A percentile compares a stretch with the other conserved stretches of the same genome.
These are phyloP conservation scores for Alternaria triticimaculans DNA, from an alignment of 2,329 filamentous ascomycete genomes.

Conservation along the genomic window DNA sequence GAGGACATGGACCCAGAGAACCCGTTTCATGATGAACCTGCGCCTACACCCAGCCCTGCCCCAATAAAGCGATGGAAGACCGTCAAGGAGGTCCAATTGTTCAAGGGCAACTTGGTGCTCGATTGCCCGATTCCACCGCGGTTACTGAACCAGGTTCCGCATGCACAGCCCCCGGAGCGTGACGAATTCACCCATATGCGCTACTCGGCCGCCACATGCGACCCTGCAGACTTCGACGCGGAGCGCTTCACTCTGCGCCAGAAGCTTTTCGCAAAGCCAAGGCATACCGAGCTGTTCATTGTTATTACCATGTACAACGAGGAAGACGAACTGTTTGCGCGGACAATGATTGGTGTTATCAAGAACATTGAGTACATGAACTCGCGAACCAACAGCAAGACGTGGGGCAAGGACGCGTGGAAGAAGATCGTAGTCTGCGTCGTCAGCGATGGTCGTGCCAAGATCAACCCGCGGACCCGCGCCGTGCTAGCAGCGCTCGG, in stretches of 20 bases:
- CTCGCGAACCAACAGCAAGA: constrained; percentile 88
- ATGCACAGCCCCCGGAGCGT: constrained; percentile 79
- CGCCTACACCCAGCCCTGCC: constrained; percentile 61
- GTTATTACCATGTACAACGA: constrained; percentile 99
- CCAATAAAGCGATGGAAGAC: constrained; percentile 93
- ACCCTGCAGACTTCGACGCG: constrained; percentile 85
- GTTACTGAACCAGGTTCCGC: constrained; percentile 84
- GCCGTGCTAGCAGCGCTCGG: constrained; percentile 91
- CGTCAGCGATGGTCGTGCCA: constrained; percentile 94
- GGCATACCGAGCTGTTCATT: constrained; percentile 94
- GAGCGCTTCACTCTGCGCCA: constrained; percentile 92
- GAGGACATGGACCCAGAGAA: constrained; percentile 50
- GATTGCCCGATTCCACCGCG: constrained; percentile 94
- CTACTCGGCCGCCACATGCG: constrained; percentile 93
- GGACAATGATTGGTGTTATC: constrained; percentile 95
- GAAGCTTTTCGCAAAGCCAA: constrained; percentile 86
- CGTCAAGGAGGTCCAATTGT: constrained; percentile 96
- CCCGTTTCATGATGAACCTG: constrained; percentile 50
- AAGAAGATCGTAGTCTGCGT: constrained; percentile 99
- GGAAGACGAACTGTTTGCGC: constrained; percentile 92
- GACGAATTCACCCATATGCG: constrained; percentile 89
- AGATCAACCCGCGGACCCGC: constrained; percentile 92
- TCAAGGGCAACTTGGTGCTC: constrained; percentile 94
- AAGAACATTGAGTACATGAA: constrained; percentile 99
- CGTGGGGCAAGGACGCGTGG: constrained; percentile 98